Evolutionary conservation across 371 early-diverging fungal genomes (phyloP), one percentile per base, ranked within the genome.

Genomic region (Mortierella polycephala): DNA sequence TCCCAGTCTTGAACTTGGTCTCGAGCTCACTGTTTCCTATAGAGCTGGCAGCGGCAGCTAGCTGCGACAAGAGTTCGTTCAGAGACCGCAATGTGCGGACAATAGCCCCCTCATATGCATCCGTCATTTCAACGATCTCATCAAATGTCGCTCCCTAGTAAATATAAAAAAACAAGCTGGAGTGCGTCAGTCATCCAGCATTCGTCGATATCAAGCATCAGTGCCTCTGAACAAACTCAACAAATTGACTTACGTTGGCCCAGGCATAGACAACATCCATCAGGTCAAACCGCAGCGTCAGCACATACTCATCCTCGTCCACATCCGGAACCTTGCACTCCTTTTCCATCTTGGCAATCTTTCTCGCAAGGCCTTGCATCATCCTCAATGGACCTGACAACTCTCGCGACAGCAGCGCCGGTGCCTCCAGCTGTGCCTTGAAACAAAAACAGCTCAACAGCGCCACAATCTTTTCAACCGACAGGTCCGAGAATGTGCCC

Each of bases 1-100:
- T 96, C 16, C 89, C 86, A 55, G 95, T 92, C 23, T 93, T 88
- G 88, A 99, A 99, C 87, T 98, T 96, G 81, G 88, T 91, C 79
- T 97, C 99, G 55, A 99, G 83, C 74, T 96, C 98, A n/a, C 85
- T 87, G 83, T 99, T 99, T 44, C 99, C 99, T 62, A 99, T 98
- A 61, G 89, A 90, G 73, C 94, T 94, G 12, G 98, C 94, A 1
- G 99, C 99, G 58, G 88, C 83, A 61, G 88, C 87, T 93, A 99
- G 93, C 83, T 99, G 97, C 81, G 97, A 85, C 62, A 99, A 81
- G 45, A 99, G 83, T 80, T 99, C 99, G 81, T 99, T 99, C 3
- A 99, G 84, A 58, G 96, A 85, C 57, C 98, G 85, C 83, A 99
- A 96, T 0, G 89, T 86, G 63, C 99, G 90, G 58, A 99, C 98